Evolutionary conservation across 2,329 filamentous ascomycete genomes (phyloP), one percentile per base, ranked within the genome.

Genomic region (Orbilia oligospora): DNA sequence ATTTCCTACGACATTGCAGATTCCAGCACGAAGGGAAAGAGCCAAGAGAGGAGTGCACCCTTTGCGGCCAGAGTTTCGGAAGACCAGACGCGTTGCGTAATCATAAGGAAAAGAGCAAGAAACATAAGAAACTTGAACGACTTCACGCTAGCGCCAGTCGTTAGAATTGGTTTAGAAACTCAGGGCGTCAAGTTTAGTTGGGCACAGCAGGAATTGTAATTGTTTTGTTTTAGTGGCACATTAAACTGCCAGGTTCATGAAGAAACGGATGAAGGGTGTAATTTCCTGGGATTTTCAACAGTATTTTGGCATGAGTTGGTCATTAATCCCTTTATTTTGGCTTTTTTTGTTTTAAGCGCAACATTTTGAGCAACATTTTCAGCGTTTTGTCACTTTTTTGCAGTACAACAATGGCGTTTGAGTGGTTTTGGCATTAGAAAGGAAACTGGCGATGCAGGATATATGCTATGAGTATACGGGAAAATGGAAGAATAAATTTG

Each of bases 41-140:
- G 44, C 73, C 73, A 12, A 77, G 73, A 48, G 73, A 77, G 18
- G 73, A 77, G 44, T 77, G 73, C 46, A 77, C 73, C 5, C 67
- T 77, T 30, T 77, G 73, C 46, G 73, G 73, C 20, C 73, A 77
- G 44, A 71, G 66, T 51, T 77, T 77, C 51, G 73, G 73, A 20
- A 63, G 73, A 48, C 73, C 73, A 46, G 73, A 77, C 65, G 73
- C 73, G 67, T 77, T 77, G 73, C 70, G 73, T 24, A 77, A 77
- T 38, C 73, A 77, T 55, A 77, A 77, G 44, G 73, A 77, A 44
- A 77, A 77, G 66, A 70, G 65, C 24, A 77, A 77, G 73, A 77
- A 77, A 51, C 73, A 77, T 55, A 77, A 77, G 61, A 77, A 77
- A 20, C 67, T 77, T 5, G 73, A 77, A 56, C 67, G 73, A 24